Percentiles rank a stretch among this genome's conserved stretches.
phyloP scores from a whole-genome alignment of 306 rosid genomes.

The Begonia masoniana region DNA sequence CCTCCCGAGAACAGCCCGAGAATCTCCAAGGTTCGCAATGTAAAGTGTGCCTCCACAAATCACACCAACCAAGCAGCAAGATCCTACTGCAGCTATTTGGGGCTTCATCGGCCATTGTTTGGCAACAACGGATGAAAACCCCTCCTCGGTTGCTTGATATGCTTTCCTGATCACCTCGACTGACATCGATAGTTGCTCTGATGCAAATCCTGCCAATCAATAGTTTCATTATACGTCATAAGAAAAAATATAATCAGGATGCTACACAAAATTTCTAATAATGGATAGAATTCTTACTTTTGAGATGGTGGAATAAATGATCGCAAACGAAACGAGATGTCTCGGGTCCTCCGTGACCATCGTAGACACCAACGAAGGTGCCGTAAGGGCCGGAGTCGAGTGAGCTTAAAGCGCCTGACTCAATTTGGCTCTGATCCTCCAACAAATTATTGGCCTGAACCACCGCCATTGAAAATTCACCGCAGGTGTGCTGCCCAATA shows the following conservation, averaged over 20 bases:
- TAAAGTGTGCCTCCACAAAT: conserved; percentile 75
- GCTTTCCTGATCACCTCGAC: conserved; percentile 82
- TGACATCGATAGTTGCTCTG: conserved; percentile 82
- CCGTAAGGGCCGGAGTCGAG: conserved; percentile 78
- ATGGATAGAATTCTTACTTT: conserved; percentile 30
- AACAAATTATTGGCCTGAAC: conserved; percentile 95
- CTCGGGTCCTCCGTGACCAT: conserved; percentile 99
- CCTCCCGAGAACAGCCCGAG: conserved; percentile 92
- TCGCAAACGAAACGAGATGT: conserved; percentile 71
- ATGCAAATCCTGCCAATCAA: conserved; percentile 38
- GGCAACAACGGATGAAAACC: conserved; percentile 72
- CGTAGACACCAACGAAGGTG: conserved; percentile 84
- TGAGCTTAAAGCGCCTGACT: conserved; percentile 80
- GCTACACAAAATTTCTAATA: too few relatives aligned
- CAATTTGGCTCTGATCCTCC: conserved; percentile 95
- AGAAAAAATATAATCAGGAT: too few relatives aligned
- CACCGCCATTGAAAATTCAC: conserved; percentile 92
- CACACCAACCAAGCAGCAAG: conserved; percentile 86
- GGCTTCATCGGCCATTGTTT: conserved; percentile 83
- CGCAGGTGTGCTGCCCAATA: conserved; percentile 68
- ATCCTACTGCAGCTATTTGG: conserved; percentile 90
- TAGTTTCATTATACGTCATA: not conserved
- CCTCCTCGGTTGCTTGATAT: conserved; percentile 92
- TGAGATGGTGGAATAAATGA: conserved; percentile 66
- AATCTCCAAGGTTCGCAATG: conserved; percentile 86